Evolutionary conservation across 1,284 basidiomycete genomes (phyloP).

Genomic region (Mycena sp.): DNA sequence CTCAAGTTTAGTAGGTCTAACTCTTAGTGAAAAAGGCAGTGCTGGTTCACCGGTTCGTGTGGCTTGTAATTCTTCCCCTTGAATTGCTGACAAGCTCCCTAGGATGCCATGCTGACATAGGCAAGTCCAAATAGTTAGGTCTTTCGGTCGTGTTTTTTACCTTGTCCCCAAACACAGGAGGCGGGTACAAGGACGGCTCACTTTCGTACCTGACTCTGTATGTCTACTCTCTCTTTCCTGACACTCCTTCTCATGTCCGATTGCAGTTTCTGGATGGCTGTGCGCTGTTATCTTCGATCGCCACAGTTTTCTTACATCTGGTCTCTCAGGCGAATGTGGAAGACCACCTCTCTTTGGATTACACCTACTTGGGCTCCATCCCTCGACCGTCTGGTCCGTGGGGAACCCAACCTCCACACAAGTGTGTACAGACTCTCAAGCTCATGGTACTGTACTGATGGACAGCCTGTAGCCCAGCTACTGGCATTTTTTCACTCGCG

Average conservation of each 20-base stretch:
- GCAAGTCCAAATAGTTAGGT: constrained; percentile 29
- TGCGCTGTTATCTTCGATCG: constrained; percentile 34
- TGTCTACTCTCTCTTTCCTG: background rate
- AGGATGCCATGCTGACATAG: constrained; percentile 72
- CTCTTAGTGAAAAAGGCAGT: too few species aligned
- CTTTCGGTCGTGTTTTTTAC: background rate
- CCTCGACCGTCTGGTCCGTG: constrained; percentile 63
- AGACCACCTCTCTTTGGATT: constrained; percentile 64
- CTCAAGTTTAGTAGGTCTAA: too few species aligned
- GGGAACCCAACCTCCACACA: constrained; percentile 67
- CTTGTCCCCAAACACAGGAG: constrained; percentile 48
- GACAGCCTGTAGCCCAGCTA: constrained; percentile 52
- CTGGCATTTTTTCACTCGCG: constrained; percentile 62
- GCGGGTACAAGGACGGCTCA: constrained; percentile 73
- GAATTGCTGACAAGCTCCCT: background rate
- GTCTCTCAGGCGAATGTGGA: constrained; percentile 60
- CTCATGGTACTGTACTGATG: background rate
- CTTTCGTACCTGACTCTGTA: constrained; percentile 68
- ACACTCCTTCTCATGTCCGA: background rate
- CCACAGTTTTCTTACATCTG: background rate
- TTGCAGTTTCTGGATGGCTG: constrained; percentile 67
- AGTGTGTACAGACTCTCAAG: constrained; percentile 50
- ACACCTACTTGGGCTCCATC: constrained; percentile 59
- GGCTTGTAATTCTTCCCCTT: background rate
- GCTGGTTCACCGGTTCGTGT: constrained; percentile 71